Evolutionary conservation across 1,139 yeast species (phyloP), one percentile per base, ranked within the genome.

Genomic region (Sugiyamaella sp.): DNA sequence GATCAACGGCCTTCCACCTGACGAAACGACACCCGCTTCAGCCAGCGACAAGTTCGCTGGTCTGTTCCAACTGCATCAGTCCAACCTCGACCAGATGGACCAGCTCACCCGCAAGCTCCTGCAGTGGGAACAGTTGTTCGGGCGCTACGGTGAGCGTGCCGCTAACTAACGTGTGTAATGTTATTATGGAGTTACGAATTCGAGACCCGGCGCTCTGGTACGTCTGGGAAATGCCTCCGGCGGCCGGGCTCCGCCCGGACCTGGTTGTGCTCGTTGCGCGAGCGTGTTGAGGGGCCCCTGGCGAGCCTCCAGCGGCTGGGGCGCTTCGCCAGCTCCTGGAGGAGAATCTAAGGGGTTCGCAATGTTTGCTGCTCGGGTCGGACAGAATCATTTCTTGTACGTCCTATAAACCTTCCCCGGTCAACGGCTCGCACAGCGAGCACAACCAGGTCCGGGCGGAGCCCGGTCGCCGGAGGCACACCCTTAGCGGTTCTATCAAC

Each of bases 71-170:
- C 77, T 76, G 50, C 83, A 81, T 65, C 78, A 82, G 59, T 82
- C 81, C 41, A 85, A 87, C 58, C 72, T 88, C 52, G 71, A 71
- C 41, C 71, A 82, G 57, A 83, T 91, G 83, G 96, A 88, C 63
- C 71, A 74, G 2, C 73, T 91, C 53, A 86, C 96, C 1, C 79
- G 82, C 55, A 80, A 81, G 62, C 78, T 91, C 48, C 74, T 86
- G 44, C 68, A 69, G 16, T 91, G 97, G 97, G 96, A 90, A 64
- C 81, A 84, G 58, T 77, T 79, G 63, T 89, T 77, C 66, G 89
- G 89, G 5, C 73, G 77, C 57, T 80, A 65, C 46, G 67, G 67
- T 21, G 66, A 63, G 9, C 55, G 49, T 29, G 20, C 44, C 10
- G 19, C 14, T 14, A 14, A 32, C 20, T 40, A 25, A 16, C 12